Percentiles rank a stretch among this genome's conserved stretches.
These are phyloP conservation scores for Cajanus cajan DNA, from an alignment of 306 rosid genomes.

Conservation along the genomic window DNA sequence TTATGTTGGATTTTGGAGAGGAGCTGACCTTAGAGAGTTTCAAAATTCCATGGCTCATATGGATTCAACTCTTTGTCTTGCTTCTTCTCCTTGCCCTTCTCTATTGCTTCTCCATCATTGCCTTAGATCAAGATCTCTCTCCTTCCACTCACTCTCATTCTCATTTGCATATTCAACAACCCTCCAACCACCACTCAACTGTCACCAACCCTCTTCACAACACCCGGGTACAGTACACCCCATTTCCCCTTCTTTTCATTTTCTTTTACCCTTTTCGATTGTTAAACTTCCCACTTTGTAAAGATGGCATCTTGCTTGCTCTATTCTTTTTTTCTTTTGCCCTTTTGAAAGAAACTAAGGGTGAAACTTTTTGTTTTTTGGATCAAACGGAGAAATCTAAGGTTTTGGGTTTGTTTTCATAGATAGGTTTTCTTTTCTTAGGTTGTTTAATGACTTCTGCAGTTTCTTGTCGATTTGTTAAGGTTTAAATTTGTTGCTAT, in stretches of 20 bases:
- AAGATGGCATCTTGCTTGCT: not conserved
- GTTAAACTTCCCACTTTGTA: not conserved
- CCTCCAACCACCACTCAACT: slow-evolving; percentile 25
- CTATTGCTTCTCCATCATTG: slow-evolving; percentile 44
- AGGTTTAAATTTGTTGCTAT: not conserved
- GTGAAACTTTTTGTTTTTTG: not conserved
- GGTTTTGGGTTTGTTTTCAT: not conserved
- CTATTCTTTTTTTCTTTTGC: not conserved
- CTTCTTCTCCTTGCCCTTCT: slow-evolving; percentile 58
- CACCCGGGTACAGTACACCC: slow-evolving; percentile 64
- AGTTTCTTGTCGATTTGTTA: not conserved
- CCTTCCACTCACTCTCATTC: slow-evolving; percentile 37
- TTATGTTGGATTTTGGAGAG: slow-evolving; percentile 72
- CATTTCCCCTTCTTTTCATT: not conserved
- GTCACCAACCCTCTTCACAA: slow-evolving; percentile 36
- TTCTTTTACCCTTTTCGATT: not conserved
- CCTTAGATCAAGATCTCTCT: slow-evolving; percentile 53
- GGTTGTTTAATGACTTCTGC: not conserved
- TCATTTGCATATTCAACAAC: slow-evolving; percentile 16
- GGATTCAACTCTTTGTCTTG: slow-evolving; percentile 68
- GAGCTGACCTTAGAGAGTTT: slow-evolving; percentile 46
- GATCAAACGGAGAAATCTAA: not conserved
- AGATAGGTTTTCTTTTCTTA: not conserved
- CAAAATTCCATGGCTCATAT: slow-evolving; percentile 68
- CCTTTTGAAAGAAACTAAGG: not conserved